phyloP scores from a whole-genome alignment of 2,329 filamentous ascomycete genomes.

The Xylaria sp. region DNA sequence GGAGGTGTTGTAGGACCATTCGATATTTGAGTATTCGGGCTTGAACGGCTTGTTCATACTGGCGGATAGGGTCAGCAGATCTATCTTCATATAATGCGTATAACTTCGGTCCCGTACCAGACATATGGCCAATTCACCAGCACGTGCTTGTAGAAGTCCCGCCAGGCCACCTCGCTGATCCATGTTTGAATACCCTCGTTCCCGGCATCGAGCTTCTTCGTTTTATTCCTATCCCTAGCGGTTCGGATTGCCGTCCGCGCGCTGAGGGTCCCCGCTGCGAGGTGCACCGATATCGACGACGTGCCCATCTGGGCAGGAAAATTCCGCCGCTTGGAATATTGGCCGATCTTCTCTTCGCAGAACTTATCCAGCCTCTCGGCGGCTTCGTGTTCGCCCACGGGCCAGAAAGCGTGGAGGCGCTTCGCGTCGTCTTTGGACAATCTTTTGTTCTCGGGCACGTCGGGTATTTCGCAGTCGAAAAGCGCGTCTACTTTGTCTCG shows the following conservation, averaged over 20 bases:
- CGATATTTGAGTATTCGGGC: slow-evolving; percentile 82
- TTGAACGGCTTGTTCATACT: slow-evolving; percentile 75
- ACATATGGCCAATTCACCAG: slow-evolving; percentile 86
- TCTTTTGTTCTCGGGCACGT: slow-evolving; percentile 69
- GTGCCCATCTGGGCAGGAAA: slow-evolving; percentile 71
- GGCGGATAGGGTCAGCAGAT: slow-evolving; percentile 31
- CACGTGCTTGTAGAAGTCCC: slow-evolving; percentile 90
- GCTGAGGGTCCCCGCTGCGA: slow-evolving; percentile 72
- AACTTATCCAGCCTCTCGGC: slow-evolving; percentile 72
- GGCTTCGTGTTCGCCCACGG: slow-evolving; percentile 80
- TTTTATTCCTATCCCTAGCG: slow-evolving; percentile 59
- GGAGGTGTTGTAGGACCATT: slow-evolving; percentile 79
- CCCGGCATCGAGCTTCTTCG: slow-evolving; percentile 73
- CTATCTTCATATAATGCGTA: too few relatives aligned
- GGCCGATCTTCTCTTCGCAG: slow-evolving; percentile 68
- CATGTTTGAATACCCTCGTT: slow-evolving; percentile 73
- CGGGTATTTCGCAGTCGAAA: slow-evolving; percentile 70
- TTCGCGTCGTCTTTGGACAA: slow-evolving; percentile 68
- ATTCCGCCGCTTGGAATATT: slow-evolving; percentile 74
- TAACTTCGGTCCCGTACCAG: slow-evolving; percentile 57
- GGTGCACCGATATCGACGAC: slow-evolving; percentile 76
- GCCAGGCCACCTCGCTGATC: slow-evolving; percentile 87
- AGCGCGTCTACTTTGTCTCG: slow-evolving; percentile 47
- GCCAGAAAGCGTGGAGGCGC: slow-evolving; percentile 70
- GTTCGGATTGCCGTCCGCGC: slow-evolving; percentile 75